Base-by-base conservation (phyloP, 108 stramenopile species). In the Nitzschia sp. region DNA sequence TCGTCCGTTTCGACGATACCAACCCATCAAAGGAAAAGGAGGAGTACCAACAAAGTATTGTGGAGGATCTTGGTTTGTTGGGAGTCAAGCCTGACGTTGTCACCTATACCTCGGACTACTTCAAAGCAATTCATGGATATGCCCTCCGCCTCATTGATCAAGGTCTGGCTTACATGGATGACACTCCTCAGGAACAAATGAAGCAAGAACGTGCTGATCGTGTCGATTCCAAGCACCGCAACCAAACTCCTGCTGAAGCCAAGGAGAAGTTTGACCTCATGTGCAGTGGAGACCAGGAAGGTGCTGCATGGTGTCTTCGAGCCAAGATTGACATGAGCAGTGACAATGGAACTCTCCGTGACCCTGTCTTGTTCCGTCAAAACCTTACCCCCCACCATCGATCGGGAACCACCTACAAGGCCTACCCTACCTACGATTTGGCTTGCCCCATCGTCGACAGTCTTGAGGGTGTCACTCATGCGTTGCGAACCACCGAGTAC, bases 371-470 rank as follows among this genome's bases (percentile, higher is more conserved):
- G 69, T 99, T 84, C 72, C 92, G 99, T 50, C 89, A 89, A 79
- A 98, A 98, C 74, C 63, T 68, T 21, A 85, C 85, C 15, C 98
- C 98, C 12, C 99, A 99, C 75, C 95, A 96, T 65, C 93, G 97
- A 10, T 88, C 93, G 42, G 98, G 98, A 19, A 96, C 92, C 25
- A 93, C 67, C 48, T 96, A 95, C 88, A 96, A 97, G 79, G 99
- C 99, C 34, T 99, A 98, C 74, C 99, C 99, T 8, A 99, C 99
- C 10, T 99, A 99, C 62, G 99, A 99, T 72, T 75, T 99, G 53
- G 98, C 98, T 11, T 99, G 99, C 80, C 99, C 99, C 43, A 97
- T 99, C 72, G 97, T 99, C n/a, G 99, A 99, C 80, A 80, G 83
- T 14, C 61, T 98, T 22, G 99, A 99, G 67, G 99, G 99, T 11